Conservation (phyloP, 1,284 basidiomycete species). For the Cryptococcus sp. region DNA sequence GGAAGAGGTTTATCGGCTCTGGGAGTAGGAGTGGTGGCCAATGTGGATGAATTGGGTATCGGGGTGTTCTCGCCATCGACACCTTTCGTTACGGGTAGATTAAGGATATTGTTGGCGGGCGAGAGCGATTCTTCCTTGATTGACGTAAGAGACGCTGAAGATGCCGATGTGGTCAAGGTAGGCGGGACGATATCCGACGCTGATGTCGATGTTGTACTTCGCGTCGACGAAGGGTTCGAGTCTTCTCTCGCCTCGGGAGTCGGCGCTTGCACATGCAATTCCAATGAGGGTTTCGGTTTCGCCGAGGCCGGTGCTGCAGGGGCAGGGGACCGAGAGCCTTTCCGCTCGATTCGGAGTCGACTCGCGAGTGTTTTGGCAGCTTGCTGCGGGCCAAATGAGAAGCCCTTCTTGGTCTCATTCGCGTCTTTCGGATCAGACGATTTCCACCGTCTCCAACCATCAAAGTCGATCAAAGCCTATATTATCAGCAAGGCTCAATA, state of each 20-base stretch:
- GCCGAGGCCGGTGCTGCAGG: not conserved
- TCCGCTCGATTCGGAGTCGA: constrained; percentile 46
- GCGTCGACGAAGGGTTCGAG: not conserved
- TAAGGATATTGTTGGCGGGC: not conserved
- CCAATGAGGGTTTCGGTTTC: constrained; percentile 2
- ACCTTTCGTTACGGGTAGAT: not conserved
- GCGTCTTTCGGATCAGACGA: constrained; percentile 34
- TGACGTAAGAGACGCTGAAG: not conserved
- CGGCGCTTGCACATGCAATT: constrained; percentile 8
- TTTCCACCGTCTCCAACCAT: constrained; percentile 54
- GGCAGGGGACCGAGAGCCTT: constrained; percentile 12
- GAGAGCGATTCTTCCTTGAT: not conserved
- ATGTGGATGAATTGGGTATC: not conserved
- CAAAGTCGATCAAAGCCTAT: constrained; percentile 55
- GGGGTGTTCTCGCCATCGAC: too few species aligned
- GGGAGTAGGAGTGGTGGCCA: not conserved
- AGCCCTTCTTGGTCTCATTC: constrained; percentile 44
- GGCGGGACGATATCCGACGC: not conserved
- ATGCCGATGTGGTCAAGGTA: not conserved
- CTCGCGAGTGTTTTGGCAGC: constrained; percentile 47
- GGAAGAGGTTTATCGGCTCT: constrained; percentile 24
- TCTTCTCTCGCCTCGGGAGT: constrained; percentile 9
- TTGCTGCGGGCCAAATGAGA: constrained; percentile 45
- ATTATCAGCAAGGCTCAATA: constrained; percentile 13
- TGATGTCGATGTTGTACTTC: too few species aligned